Evolutionary conservation across 164 flowering plant species (phyloP).

Genomic region (Echeveria elegans): DNA sequence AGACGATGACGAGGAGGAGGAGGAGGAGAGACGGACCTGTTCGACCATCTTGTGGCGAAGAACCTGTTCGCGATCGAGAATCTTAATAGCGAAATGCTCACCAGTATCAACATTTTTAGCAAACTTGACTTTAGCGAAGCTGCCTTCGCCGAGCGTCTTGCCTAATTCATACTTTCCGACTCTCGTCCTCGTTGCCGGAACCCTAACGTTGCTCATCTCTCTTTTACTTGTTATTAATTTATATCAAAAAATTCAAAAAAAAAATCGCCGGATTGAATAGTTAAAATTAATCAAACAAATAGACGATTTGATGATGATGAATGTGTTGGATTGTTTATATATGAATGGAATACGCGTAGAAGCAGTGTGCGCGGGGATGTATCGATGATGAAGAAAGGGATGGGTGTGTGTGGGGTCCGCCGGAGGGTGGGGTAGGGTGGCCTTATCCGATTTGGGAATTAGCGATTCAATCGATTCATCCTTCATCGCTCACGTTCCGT

Average conservation of each 20-base stretch:
- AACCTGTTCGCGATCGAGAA: conserved; percentile 60
- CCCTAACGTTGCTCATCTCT: conserved; percentile 16
- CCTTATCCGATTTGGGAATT: neutral
- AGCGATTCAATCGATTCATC: neutral
- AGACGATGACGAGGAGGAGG: no score
- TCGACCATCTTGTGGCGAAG: conserved; percentile 82
- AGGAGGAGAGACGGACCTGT: conserved; percentile 29
- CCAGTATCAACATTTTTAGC: conserved; percentile 59
- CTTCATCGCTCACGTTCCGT: conserved; percentile 1
- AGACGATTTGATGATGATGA: neutral
- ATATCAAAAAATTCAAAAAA: no score
- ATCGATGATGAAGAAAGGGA: neutral
- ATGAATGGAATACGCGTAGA: neutral
- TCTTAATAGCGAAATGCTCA: conserved; percentile 61
- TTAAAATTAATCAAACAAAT: neutral
- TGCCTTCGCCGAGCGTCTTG: conserved; percentile 80
- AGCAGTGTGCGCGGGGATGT: neutral
- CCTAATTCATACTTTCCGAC: conserved; percentile 87
- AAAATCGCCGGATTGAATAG: no score
- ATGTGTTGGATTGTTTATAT: neutral
- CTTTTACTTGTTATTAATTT: neutral
- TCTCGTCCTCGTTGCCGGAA: conserved; percentile 34
- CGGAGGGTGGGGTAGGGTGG: neutral
- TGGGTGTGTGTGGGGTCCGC: no score
- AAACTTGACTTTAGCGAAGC: conserved; percentile 83